These are phyloP conservation scores for Xylaria sp. DNA, from an alignment of 2,329 filamentous ascomycete genomes.

Conservation along the genomic window DNA sequence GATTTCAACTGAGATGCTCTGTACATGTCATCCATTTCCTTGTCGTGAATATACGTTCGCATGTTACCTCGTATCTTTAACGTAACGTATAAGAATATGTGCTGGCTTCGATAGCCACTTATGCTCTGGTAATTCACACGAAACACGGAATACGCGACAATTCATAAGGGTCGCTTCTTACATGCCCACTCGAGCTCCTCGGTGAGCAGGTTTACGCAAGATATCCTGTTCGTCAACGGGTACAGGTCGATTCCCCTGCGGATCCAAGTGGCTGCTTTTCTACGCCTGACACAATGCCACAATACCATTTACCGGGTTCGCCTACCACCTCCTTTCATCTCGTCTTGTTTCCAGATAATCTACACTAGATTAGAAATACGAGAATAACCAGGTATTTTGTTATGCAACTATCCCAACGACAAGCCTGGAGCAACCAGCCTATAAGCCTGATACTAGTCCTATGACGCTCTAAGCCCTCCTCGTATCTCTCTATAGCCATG, in stretches of 20 bases:
- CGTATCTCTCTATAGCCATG: neutral
- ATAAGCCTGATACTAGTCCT: neutral
- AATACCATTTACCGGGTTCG: neutral
- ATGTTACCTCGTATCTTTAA: neutral
- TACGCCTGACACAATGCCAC: neutral
- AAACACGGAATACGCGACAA: neutral
- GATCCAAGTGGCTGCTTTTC: neutral
- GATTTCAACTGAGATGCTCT: neutral
- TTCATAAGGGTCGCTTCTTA: neutral
- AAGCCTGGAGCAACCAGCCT: no score
- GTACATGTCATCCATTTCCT: neutral
- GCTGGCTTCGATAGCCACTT: neutral
- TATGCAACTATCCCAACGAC: neutral
- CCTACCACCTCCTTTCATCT: neutral
- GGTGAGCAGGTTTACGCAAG: neutral
- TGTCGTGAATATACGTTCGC: neutral
- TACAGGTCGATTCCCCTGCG: neutral
- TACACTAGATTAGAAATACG: neutral
- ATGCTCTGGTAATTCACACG: neutral
- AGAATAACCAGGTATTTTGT: neutral
- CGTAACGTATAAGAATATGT: neutral
- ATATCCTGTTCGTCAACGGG: neutral
- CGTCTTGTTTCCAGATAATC: neutral
- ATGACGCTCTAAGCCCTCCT: neutral
- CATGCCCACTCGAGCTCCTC: no score